A percentile compares a stretch with the other conserved stretches of the same genome.
These are phyloP conservation scores for Xylariales sp. DNA, from an alignment of 2,329 filamentous ascomycete genomes.

Conservation along the genomic window DNA sequence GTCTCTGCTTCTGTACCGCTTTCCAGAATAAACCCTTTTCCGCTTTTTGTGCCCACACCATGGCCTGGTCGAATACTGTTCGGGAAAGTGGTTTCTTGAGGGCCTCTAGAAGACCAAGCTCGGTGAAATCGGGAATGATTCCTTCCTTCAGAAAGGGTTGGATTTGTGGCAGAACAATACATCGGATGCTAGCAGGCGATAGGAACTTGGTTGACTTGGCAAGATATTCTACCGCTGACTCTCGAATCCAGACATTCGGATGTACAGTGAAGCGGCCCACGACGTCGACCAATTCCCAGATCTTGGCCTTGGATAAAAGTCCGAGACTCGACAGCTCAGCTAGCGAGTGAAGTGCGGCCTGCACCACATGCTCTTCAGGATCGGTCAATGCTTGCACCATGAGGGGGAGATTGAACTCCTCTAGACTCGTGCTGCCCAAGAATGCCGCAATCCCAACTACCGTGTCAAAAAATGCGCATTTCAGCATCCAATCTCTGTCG, in stretches of 20 bases:
- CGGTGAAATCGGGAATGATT: constrained; percentile 61
- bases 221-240: constrained; percentile 81
- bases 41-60: constrained; percentile 78
- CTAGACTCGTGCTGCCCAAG: constrained; percentile 80
- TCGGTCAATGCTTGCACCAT: constrained; percentile 96
- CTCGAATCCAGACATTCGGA: constrained; percentile 91
- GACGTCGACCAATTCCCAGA: constrained; percentile 83
- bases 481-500: constrained; percentile 92
- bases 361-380: constrained; percentile 88
- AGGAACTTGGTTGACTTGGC: constrained; percentile 72
- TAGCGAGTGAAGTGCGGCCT: constrained; percentile 82
- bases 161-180: constrained; percentile 76
- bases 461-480: constrained; percentile 94
- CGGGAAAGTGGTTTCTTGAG: constrained; percentile 79
- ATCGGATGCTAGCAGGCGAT: constrained; percentile 75
- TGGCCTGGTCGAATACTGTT: constrained; percentile 76
- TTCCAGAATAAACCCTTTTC: constrained; percentile 89
- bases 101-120: constrained; percentile 72
- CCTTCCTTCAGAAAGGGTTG: constrained; percentile 76
- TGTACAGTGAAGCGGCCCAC: constrained; percentile 85
- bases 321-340: constrained; percentile 86
- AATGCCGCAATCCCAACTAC: constrained; percentile 91
- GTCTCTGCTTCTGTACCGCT: constrained; percentile 62
- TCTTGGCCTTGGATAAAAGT: constrained; percentile 76
- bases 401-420: constrained; percentile 91